phyloP scores from a whole-genome alignment of 352 stramenopile genomes.

The Elongisporangium senticosum region DNA sequence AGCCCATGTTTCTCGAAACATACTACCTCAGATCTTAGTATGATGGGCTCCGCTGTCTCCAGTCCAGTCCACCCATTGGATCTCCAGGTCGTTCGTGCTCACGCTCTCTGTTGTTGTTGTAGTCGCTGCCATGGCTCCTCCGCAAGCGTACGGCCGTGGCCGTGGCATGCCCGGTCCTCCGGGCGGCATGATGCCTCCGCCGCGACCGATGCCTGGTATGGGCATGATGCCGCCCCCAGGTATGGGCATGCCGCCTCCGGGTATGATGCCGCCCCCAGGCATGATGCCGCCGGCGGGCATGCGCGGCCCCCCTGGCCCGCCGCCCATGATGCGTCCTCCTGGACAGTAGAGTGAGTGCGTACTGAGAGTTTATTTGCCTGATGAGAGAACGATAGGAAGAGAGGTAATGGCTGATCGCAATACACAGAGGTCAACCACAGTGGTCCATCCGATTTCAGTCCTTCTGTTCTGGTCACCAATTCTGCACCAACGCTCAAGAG shows the following conservation, averaged over 20 bases:
- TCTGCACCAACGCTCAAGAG: too few relatives aligned
- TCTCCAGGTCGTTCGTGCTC: background rate
- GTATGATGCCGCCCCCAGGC: constrained; percentile 71
- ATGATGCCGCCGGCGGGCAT: constrained; percentile 44
- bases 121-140: constrained; percentile 78
- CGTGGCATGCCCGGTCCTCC: constrained; percentile 59
- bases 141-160: constrained; percentile 74
- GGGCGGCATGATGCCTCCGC: constrained; percentile 59
- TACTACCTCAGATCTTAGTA: constrained; percentile 86
- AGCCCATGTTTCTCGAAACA: constrained; percentile 26
- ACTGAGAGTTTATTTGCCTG: too few relatives aligned
- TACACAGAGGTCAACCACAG: too few relatives aligned
- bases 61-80: constrained; percentile 1
- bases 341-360: constrained; percentile 76
- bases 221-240: constrained; percentile 60
- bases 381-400: too few relatives aligned
- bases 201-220: constrained; percentile 50
- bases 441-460: too few relatives aligned
- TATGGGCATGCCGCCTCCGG: constrained; percentile 69
- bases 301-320: constrained; percentile 19
- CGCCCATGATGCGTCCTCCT: constrained; percentile 64
- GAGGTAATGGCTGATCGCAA: too few relatives aligned
- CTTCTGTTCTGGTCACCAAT: too few relatives aligned
- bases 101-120: constrained; percentile 6
- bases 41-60: constrained; percentile 47